phyloP scores from a whole-genome alignment of 2,329 filamentous ascomycete genomes.

The Ophiosphaerella herpotricha region DNA sequence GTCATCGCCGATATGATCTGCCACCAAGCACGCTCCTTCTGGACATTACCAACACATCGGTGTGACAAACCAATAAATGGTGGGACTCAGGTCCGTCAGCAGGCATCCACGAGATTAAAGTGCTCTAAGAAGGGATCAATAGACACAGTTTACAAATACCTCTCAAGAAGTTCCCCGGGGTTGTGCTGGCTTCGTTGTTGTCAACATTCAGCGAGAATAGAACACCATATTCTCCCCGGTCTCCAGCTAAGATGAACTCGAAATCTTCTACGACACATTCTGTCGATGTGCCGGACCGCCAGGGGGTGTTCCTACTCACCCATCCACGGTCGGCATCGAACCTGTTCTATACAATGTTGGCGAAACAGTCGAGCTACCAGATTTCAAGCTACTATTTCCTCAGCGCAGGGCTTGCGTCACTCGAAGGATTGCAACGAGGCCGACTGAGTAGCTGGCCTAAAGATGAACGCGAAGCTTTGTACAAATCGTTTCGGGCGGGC shows the following conservation, averaged over 20 bases:
- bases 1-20: too few species aligned
- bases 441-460: conserved; percentile 12
- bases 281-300: neutral
- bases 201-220: too few species aligned
- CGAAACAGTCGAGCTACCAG: conserved; percentile 20
- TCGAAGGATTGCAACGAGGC: conserved; percentile 9
- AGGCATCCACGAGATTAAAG: too few species aligned
- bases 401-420: conserved; percentile 5
- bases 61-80: too few species aligned
- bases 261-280: neutral
- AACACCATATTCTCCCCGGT: too few species aligned
- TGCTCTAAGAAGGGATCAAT: too few species aligned
- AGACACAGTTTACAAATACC: too few species aligned
- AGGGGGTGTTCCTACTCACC: conserved; percentile 21
- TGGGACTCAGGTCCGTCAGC: too few species aligned
- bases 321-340: conserved; percentile 24
- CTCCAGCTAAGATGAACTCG: conserved; percentile 4
- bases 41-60: too few species aligned
- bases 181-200: too few species aligned
- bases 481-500: conserved; percentile 5
- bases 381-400: conserved; percentile 20
- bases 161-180: too few species aligned
- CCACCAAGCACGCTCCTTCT: too few species aligned
- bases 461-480: conserved; percentile 8
- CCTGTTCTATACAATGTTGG: conserved; percentile 25